Base-by-base conservation (phyloP, 164 flowering plant genomes). In the Cinnamomum micranthum region DNA sequence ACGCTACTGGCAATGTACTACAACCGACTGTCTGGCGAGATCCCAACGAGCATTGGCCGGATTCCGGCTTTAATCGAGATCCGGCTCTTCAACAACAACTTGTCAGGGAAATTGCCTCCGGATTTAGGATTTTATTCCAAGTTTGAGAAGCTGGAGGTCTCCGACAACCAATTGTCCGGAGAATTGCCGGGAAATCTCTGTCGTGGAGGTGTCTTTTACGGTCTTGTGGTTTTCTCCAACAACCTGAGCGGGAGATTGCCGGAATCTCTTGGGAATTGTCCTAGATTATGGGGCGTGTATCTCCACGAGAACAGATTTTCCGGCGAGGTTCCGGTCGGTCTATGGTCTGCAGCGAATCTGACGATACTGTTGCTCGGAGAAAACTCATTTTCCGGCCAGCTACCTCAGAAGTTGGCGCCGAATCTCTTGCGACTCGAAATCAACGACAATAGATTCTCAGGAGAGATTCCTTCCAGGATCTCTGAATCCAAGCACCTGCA, bases 201-300 rank as follows among this genome's bases (percentile, higher is more conserved):
- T 63, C 51, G 24, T 4, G 69, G 59, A 0, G 84, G 87, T 2
- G 74, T 5, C 13, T 23, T 90, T 28, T 19, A 4, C 0, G 88
- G 85, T 6, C 10, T 90, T 12, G 75, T 75, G 51, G 97, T 84
- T 6, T 92, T 77, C 69, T 67, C 76, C 0, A 94, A 92, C 80
- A 73, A 85, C 67, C 79, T 94, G 4, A 80, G 72, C n/a, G 98
- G 97, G 2, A 79, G 74, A 24, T 31, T 94, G 59, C 93, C 98
- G 0, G 73, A 68, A 28, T 86, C 92, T 9, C 82, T 92, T 4
- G 91, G 80, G 47, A 81, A 81, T 22, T 94, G 98, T 72, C 6
- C 10, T 0, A 83, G 82, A 70, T 62, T 94, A 71, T 35, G 6
- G 2, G 76, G 79, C 0, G 24, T 92, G 63, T 77, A 75, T 81